Evolutionary conservation across 495 filamentous ascomycete genomes (phyloP), one percentile per base, ranked within the genome.

Genomic region (Talaromyces nanjingensis): DNA sequence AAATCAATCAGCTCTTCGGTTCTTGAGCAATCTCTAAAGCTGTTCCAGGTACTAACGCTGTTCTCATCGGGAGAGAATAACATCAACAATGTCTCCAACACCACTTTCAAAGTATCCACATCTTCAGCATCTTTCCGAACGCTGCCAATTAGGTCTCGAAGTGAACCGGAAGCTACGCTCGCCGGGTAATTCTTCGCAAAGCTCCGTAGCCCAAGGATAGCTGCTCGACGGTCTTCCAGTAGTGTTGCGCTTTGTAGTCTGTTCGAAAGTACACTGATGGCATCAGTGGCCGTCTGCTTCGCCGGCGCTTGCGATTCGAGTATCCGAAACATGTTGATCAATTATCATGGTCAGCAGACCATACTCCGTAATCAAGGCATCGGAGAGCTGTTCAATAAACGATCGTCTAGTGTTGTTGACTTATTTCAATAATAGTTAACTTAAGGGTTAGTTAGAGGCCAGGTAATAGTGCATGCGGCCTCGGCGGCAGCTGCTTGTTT

Each of bases 161-260:
- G 79, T 24, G 91, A 89, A 49, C 91, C 93, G 0, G 92, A 96
- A 11, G 94, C 92, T n/a, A 98, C 94, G 11, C 91, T 93, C 24
- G 96, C 94, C 34, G 96, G 96, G 71, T 93, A 98, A 60, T 92
- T 85, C 73, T 96, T 96, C 33, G 94, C 91, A 75, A 98, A 97
- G 80, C 92, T 96, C 65, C 96, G 84, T 37, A 98, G 81, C 33
- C 94, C 94, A 63, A 96, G 84, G 58, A 98, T 96, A 52, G 94
- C 93, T 61, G 90, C 91, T 63, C 94, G 88, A 58, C 94, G 87
- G 76, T 98, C 94, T 77, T 98, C 94, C 39, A 98, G 83, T 20
- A 98, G 82, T 1, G 91, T 96, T 33, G 91, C 91, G 63, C 87
- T 93, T 67, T 89, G 86, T 31, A 98, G 84, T 60, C 94, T 89